Base-by-base conservation (phyloP, 2,329 filamentous ascomycete genomes). In the Alternaria metachromatica region DNA sequence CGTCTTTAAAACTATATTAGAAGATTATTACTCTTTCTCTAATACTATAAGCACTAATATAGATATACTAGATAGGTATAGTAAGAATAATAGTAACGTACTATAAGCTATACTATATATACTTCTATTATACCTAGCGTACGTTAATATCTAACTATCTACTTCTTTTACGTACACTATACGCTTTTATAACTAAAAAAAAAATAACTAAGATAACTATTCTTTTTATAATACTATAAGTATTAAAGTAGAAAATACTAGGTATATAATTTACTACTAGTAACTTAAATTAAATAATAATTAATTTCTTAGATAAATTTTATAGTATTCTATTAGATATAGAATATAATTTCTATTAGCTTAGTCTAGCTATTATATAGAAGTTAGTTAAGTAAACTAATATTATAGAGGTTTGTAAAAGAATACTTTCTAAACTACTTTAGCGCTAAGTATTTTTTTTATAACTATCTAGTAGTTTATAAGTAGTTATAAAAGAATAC, bases 311-410 rank as follows among this genome's bases (percentile, higher is more conserved):
- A 58, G 33, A 51, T 51, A 15, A 21, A 37, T 58, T 58, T 58
- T 58, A 58, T 58, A 25, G 33, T 58, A 33, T 58, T 51, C 44
- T 58, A n/a, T 58, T 44, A 33, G 25, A 51, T 21, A 51, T 6
- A 51, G 23, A 20, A n/a, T 51, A 58, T 51, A 7, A 58, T 58
- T 51, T 51, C 12, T 8, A 44, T 58, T 3, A 58, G 50, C 15
- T 26, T n/a, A 25, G 50, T 44, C 56, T 58, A 15, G 56, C 18
- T 45, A 13, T 20, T 58, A 58, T 26, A 33, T 37, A 23, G 33
- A 37, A 37, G 13, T 37, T 26, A 58, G 56, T 25, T 58, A 58
- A 48, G 50, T 58, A 58, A 25, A 51, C 41, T 44, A 13, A 58
- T 44, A 49, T 23, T 51, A 25, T 23, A 58, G 25, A 23, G 12